These are phyloP conservation scores for Pleoardoris graminearum DNA, from an alignment of 2,329 filamentous ascomycete species.

Conservation along the genomic window DNA sequence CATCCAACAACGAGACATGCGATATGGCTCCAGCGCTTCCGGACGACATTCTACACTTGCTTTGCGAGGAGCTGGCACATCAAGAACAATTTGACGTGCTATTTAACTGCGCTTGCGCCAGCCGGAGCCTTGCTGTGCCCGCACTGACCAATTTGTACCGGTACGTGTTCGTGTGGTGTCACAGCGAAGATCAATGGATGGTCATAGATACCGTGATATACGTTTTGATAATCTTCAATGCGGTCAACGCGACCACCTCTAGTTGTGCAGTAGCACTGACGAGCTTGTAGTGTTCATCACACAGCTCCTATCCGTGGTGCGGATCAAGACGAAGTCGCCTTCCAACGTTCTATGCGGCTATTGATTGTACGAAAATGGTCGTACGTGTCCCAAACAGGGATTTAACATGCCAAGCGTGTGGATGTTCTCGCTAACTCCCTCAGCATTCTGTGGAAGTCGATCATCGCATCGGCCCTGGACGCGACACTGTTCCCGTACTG, in stretches of 20 bases:
- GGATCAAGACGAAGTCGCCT: constrained; percentile 45
- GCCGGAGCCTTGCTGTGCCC: constrained; percentile 59
- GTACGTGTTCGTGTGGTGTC: constrained; percentile 45
- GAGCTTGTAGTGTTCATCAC: constrained; percentile 46
- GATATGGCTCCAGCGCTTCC: constrained; percentile 49
- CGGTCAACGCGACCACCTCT: neutral
- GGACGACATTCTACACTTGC: constrained; percentile 63
- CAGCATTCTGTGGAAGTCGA: constrained; percentile 65
- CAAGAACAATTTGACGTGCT: constrained; percentile 63
- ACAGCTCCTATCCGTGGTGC: constrained; percentile 51
- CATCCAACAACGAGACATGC: constrained; percentile 13
- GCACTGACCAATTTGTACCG: constrained; percentile 67
- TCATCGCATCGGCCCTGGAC: constrained; percentile 66
- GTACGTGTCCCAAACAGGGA: neutral
- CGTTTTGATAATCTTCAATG: too few relatives aligned
- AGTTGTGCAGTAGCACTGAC: neutral
- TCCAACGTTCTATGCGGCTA: constrained; percentile 49
- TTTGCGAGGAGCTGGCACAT: constrained; percentile 62
- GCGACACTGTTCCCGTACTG: constrained; percentile 70
- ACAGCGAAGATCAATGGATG: too few relatives aligned
- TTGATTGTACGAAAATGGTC: constrained; percentile 61
- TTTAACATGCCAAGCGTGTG: neutral
- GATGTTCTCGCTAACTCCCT: neutral
- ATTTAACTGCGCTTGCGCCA: constrained; percentile 61
- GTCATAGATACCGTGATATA: neutral